Evolutionary conservation across 2,329 filamentous ascomycete species (phyloP), one percentile per base, ranked within the genome.

Genomic region (Mariannaea sp.): DNA sequence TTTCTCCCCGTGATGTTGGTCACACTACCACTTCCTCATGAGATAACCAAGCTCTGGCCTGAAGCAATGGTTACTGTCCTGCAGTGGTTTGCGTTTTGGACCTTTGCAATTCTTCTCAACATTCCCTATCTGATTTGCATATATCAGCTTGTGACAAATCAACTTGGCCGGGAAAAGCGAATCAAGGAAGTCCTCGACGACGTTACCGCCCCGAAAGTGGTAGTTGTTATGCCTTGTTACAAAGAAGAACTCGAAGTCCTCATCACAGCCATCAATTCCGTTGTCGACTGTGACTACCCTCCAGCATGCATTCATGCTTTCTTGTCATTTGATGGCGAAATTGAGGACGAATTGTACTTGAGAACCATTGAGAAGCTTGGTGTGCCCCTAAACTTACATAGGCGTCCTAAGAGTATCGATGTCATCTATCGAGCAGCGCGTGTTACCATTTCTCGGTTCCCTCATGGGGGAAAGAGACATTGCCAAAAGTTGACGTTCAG

Each of bases 171-270:
- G 59, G 86, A 81, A 35, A 91, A 90, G 70, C 83, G 88, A 46
- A 90, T 96, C 68, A 92, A 95, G 69, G 83, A 90, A 59, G 84
- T 91, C 1, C 80, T 97, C 44, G 90, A 96, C 70, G 90, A 95
- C 68, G 77, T 83, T 3, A 92, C 87, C 1, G 92, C 94, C 0
- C 94, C 93, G 2, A 97, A 97, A 73, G 89, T 96, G 13, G 91
- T 97, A 58, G 89, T 97, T 55, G 88, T 97, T 53, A 97, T 97
- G 92, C 94, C 93, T 4, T 95, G 92, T 68, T 97, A 96, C 76
- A 91, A 94, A 68, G 94, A 97, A 69, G 86, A 92, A 24, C 90
- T 91, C 0, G 88, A 90, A 1, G 81, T 96, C 10, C 80, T 97
- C 40, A 79, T 97, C 49, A 89, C 88, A 40, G 94, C 93, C 4